phyloP scores from a whole-genome alignment of 306 rosid genomes.

The Prunus persica region DNA sequence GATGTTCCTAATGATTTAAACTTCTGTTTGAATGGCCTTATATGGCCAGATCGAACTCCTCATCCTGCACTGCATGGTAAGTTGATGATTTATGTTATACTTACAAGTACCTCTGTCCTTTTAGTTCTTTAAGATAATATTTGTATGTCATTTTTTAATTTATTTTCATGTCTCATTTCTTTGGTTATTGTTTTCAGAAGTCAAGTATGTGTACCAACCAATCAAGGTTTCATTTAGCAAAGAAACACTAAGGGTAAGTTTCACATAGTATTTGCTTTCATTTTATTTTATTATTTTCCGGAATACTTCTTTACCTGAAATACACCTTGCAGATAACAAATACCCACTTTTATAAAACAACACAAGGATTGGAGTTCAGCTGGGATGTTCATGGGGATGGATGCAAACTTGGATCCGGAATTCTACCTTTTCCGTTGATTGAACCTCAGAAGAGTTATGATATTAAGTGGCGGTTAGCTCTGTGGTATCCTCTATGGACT shows the following conservation, averaged over 20 bases:
- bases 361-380: conserved; percentile 70
- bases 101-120: not conserved
- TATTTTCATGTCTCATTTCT: conserved; percentile 1
- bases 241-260: conserved; percentile 58
- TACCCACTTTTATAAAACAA: conserved; percentile 68
- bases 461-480: conserved; percentile 64
- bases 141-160: not conserved
- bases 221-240: conserved; percentile 62
- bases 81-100: conserved; percentile 7
- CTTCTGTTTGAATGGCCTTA: conserved; percentile 82
- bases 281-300: not conserved
- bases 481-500: conserved; percentile 67
- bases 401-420: conserved; percentile 60
- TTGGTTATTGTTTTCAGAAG: conserved; percentile 58
- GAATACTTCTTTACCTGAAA: conserved; percentile 12
- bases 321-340: conserved; percentile 60
- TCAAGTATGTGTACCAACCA: conserved; percentile 83
- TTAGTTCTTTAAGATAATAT: not conserved
- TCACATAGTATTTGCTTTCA: conserved; percentile 4
- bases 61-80: conserved; percentile 93
- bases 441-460: conserved; percentile 57
- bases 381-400: conserved; percentile 87
- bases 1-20: conserved; percentile 82
- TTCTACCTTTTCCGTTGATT: conserved; percentile 52
- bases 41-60: conserved; percentile 86